Percentiles rank a stretch among this genome's conserved stretches.
phyloP scores from a whole-genome alignment of 257 asterid species.

The Solanum pimpinellifolium region DNA sequence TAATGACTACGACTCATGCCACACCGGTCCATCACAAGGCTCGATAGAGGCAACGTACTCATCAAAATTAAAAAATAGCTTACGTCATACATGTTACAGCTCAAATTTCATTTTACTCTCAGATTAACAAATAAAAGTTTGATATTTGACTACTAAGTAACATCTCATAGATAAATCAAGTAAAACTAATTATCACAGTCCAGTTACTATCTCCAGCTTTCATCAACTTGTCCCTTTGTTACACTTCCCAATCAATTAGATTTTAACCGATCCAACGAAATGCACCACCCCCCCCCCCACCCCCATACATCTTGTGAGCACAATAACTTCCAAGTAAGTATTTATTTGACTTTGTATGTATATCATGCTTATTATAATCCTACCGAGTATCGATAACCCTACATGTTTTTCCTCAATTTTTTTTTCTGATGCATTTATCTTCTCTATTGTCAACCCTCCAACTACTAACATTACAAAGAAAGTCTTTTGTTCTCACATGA shows the following conservation, averaged over 20 bases:
- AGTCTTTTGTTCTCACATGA: constrained; percentile 7
- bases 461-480: neutral
- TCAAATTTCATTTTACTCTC: neutral
- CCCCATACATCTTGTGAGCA: neutral
- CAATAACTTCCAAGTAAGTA: neutral
- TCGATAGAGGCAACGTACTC: neutral
- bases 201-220: neutral
- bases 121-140: neutral
- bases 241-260: neutral
- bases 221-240: neutral
- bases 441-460: neutral
- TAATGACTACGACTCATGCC: neutral
- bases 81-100: neutral
- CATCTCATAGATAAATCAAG: neutral
- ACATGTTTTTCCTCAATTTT: neutral
- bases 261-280: neutral
- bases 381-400: neutral
- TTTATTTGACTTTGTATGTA: neutral
- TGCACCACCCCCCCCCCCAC: neutral
- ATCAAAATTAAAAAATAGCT: neutral
- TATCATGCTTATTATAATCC: neutral
- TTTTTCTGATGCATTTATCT: neutral
- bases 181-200: neutral
- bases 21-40: neutral
- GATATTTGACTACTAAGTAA: neutral